Evolutionary conservation across 2,329 filamentous ascomycete species (phyloP), one percentile per base, ranked within the genome.

Genomic region (Hymenoscyphus infarciens): DNA sequence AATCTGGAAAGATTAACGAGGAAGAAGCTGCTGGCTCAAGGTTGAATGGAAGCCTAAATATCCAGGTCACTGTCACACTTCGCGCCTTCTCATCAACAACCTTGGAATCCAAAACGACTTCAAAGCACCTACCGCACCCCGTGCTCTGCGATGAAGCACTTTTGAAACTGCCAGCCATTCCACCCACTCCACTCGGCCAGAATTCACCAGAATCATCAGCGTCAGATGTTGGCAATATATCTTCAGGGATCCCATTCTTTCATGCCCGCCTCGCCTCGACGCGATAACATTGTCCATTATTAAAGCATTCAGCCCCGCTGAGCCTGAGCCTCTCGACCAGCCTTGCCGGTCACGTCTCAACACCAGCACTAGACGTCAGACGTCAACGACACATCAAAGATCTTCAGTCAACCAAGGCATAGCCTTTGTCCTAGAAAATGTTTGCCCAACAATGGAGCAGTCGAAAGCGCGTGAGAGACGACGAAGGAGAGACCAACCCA

Each of bases 381-480:
- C 67, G 57, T 59, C 61, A 22, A 45, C 61, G 39, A 62, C 27
- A 64, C 59, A 60, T 45, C 22, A 33, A 52, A 58, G n/a, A 66
- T 62, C 52, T 53, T 39, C 22, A 39, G 39, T 15, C 19, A 31
- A 25, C 45, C 39, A 49, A 60, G 53, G 57, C 19, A 57, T 60
- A 59, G 39, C 38, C 31, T 10, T 22, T 19, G 7, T 52, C 10
- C 45, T 10, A 63, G 63, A 59, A 29, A 68, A 70, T 70, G 69
- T 70, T 70, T 60, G 29, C 65, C 7, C 63, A 68, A 25, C 56
- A 64, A 16, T 70, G 64, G 65, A 53, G 60, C 8, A 63, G 22
- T 49, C 64, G 67, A 57, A 74, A 74, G 64, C 69, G 72, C 31
- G 64, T 63, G 13, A 65, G 72, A 53, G 69, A 73, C 31, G 70